Percentiles rank a stretch among this genome's conserved stretches.
Conservation (phyloP, 164 flowering plant genomes). For the Akebia trifoliata region DNA sequence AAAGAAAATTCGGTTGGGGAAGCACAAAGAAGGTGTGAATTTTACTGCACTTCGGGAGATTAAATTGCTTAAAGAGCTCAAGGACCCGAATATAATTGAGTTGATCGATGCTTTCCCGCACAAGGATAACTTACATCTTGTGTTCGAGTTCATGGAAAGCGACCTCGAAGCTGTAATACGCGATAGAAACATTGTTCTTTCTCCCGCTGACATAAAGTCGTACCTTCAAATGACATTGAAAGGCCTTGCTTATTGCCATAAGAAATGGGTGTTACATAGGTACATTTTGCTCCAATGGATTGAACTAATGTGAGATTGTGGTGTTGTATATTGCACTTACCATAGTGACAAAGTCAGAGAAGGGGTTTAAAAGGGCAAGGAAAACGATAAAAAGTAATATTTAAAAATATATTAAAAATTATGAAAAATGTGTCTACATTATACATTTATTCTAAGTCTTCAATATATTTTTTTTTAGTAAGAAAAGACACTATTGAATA, state of each 20-base stretch:
- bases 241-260: conserved; percentile 89
- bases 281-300: conserved; percentile 17
- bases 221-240: conserved; percentile 92
- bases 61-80: conserved; percentile 88
- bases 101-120: conserved; percentile 94
- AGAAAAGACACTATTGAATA: too few species aligned
- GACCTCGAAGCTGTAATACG: conserved; percentile 97
- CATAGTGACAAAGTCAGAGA: too few species aligned
- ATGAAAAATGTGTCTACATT: too few species aligned
- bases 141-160: conserved; percentile 97
- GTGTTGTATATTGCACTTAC: too few species aligned
- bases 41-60: conserved; percentile 94
- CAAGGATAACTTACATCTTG: conserved; percentile 91
- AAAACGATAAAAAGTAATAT: too few species aligned
- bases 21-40: conserved; percentile 93
- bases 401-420: too few species aligned
- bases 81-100: conserved; percentile 84
- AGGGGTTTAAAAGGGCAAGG: too few species aligned
- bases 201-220: conserved; percentile 88
- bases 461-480: too few species aligned
- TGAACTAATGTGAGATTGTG: background rate
- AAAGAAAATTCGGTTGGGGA: conserved; percentile 90
- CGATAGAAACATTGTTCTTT: conserved; percentile 81
- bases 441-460: too few species aligned
- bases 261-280: conserved; percentile 97